Base-by-base conservation (phyloP, 148 eudicot genomes). In the Chenopodium berlandieri region DNA sequence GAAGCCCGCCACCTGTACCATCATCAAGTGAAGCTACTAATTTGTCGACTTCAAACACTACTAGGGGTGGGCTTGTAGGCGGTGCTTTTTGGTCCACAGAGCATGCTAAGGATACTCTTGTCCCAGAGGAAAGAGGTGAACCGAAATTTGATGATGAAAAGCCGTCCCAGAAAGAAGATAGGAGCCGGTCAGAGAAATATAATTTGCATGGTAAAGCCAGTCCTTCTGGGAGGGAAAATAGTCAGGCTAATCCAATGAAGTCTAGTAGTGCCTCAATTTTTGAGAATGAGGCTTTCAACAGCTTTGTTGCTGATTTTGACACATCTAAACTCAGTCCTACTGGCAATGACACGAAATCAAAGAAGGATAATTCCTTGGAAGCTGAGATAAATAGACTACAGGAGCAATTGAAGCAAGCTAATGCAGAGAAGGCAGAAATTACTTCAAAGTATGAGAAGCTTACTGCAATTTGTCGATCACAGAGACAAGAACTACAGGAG, bases 1-100 rank as follows among this genome's bases (percentile, higher is more conserved):
- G 99, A 90, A 91, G 89, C 79, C 94, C 99, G 27, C 98, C 98
- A 62, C 91, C 95, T 62, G 93, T 92, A 69, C 97, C 98, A 74
- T 83, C 89, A 80, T 73, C 87, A 77, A 76, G 88, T 72, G 97
- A 94, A 87, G 60, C 94, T 76, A 84, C 86, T 78, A 89, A 78
- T 78, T 70, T 64, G 82, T 81, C 93, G 16, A 86, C 90, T 60
- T 66, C 82, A 68, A 84, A 68, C 71, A 84, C 86, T 85, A 69
- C 89, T 10, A 88, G 66, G 71, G 76, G 83, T 31, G 86, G 88
- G 56, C 84, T 81, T 76, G 81, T 52, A 65, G 89, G 86, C 37
- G 99, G 99, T 82, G 94, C 97, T 72, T 94, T 97, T 86, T 97
- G 99, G 99, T 82, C 91, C 52, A 89, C 94, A 58, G 91, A 93